Evolutionary conservation across 345 rosid species (phyloP), one percentile per base, ranked within the genome.

Genomic region (Gossypium rotundifolium): DNA sequence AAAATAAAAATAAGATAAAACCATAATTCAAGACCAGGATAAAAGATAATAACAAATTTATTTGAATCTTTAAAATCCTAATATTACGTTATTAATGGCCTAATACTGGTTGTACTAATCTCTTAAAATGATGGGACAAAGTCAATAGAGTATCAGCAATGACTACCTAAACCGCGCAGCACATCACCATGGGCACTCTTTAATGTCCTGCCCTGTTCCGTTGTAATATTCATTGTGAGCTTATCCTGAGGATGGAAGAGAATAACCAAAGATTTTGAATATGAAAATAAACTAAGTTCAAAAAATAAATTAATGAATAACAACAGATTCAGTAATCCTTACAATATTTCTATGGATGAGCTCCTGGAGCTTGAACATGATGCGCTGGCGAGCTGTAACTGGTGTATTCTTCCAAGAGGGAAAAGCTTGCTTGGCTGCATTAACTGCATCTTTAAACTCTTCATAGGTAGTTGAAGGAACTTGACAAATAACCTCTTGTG

Each of bases 351-450:
- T 75, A 62, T 58, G 74, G 71, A 84, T 81, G 48, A 84, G 79
- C 69, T 84, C 83, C 71, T 81, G 84, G 29, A 84, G 71, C 80
- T 79, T 84, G 79, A 79, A 84, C 85, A 84, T 81, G 71, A 84
- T 81, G 55, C 77, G 81, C 72, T 81, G 87, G 58, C 84, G 87
- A 65, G 83, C 69, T 16, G 76, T 52, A 60, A 84, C 60, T 16
- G 83, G 78, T 10, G 87, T 81, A 17, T 69, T 84, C 70, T 77
- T 84, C 85, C 87, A 81, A 16, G 77, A 73, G 48, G 84, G 74
- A 77, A 77, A 84, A 57, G 84, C 87, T 70, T 57, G 75, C 70
- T 84, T 84, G 63, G 87, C 85, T 64, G 85, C 85, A 70, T 59
- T 48, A 44, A 84, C 87, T 49, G 85, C 85, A 77, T 72, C 84